Evolutionary conservation across 1,284 basidiomycete species (phyloP).

Genomic region (Erythrobasidium hasegawianum): DNA sequence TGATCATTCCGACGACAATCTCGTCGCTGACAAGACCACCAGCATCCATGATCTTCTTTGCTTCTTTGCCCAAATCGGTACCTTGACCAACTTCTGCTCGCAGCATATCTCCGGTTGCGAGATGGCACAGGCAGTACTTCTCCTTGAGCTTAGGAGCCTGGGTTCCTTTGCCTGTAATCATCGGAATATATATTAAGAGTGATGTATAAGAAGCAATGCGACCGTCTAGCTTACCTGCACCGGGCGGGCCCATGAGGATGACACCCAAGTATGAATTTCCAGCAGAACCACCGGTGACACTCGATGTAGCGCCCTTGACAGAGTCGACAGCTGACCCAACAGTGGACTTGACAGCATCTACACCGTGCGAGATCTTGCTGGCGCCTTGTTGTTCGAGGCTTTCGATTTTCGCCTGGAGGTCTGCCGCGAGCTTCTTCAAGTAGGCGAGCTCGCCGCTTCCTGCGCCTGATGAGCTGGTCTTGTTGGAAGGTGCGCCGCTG

Average conservation of each 20-base stretch:
- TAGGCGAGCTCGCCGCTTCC: slow-evolving; percentile 47
- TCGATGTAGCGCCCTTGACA: slow-evolving; percentile 53
- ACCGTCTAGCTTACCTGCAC: slow-evolving; percentile 66
- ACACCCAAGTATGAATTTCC: slow-evolving; percentile 65
- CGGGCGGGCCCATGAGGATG: slow-evolving; percentile 92
- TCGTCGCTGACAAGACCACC: slow-evolving; percentile 93
- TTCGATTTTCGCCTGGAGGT: slow-evolving; percentile 69
- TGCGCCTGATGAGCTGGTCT: too few relatives aligned
- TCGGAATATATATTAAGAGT: slow-evolving; percentile 30
- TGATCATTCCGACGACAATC: slow-evolving; percentile 97
- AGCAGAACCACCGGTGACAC: slow-evolving; percentile 49
- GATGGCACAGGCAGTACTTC: slow-evolving; percentile 92
- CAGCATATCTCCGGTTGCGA: slow-evolving; percentile 98
- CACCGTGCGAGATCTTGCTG: slow-evolving; percentile 52
- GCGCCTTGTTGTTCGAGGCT: slow-evolving; percentile 65
- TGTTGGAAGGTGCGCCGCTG: not conserved
- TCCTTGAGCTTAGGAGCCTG: slow-evolving; percentile 91
- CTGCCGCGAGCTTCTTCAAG: slow-evolving; percentile 77
- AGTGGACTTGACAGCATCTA: slow-evolving; percentile 44
- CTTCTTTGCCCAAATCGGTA: slow-evolving; percentile 81
- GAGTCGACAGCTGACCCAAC: slow-evolving; percentile 40
- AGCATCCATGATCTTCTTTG: slow-evolving; percentile 97
- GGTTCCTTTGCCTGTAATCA: slow-evolving; percentile 91
- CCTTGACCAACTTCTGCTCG: slow-evolving; percentile 86
- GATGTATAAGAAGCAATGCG: not conserved